Conservation (phyloP, 495 filamentous ascomycete species). For the Tricharina praecox region DNA sequence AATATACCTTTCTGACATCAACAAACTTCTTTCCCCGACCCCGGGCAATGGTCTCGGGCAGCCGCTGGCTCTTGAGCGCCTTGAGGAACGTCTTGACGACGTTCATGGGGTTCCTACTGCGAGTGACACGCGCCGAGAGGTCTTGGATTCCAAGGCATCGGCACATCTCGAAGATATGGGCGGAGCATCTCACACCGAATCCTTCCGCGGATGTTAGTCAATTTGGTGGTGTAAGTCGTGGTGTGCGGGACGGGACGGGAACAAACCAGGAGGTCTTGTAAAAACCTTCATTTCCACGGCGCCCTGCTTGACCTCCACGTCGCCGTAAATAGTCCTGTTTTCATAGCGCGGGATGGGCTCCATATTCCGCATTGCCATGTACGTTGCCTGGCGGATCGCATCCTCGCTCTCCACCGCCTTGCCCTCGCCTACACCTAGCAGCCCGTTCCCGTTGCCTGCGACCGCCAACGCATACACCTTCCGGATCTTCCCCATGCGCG, state of each 20-base stretch:
- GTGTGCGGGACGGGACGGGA: no score
- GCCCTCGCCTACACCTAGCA: slow-evolving; percentile 75
- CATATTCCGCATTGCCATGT: slow-evolving; percentile 71
- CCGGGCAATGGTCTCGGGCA: slow-evolving; percentile 75
- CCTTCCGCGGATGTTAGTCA: no score
- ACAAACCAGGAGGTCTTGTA: slow-evolving; percentile 67
- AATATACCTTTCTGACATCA: slow-evolving; percentile 93
- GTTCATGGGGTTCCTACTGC: slow-evolving; percentile 88
- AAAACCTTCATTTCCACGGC: slow-evolving; percentile 64
- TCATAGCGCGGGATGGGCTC: slow-evolving; percentile 77
- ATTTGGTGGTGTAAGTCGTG: no score
- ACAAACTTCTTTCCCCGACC: slow-evolving; percentile 85
- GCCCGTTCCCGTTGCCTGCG: slow-evolving; percentile 68
- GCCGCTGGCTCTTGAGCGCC: slow-evolving; percentile 61
- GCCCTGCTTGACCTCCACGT: slow-evolving; percentile 67
- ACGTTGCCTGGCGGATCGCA: slow-evolving; percentile 47
- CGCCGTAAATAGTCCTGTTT: slow-evolving; percentile 74
- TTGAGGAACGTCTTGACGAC: slow-evolving; percentile 76
- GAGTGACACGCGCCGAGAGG: slow-evolving; percentile 58
- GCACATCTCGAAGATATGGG: slow-evolving; percentile 84
- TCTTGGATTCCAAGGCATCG: slow-evolving; percentile 68
- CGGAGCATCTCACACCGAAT: slow-evolving; percentile 79
- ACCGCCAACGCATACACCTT: slow-evolving; percentile 53
- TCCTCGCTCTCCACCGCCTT: slow-evolving; percentile 59
- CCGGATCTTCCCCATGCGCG: slow-evolving; percentile 79